Evolutionary conservation across 2,329 filamentous ascomycete genomes (phyloP), one percentile per base, ranked within the genome.

Genomic region (Xylariaceae sp.): DNA sequence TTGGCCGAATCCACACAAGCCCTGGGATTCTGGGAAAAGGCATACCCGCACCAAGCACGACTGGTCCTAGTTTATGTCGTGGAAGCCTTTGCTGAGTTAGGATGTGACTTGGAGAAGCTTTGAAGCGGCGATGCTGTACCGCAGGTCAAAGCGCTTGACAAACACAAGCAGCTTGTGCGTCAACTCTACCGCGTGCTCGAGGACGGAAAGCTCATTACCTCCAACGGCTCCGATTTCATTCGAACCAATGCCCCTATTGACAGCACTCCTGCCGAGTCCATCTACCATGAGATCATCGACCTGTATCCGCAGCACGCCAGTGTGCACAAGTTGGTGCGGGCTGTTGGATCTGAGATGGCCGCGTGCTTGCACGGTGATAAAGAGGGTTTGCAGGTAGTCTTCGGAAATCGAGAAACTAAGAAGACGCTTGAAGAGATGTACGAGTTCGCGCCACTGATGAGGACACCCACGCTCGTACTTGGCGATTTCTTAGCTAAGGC

Each of bases 381-480:
- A 6, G 67, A 70, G 26, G 45, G 53, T 0, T 14, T 71, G 2
- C 51, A 65, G 46, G 11, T 69, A 1, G 6, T 69, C 3, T 71
- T 71, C 31, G 62, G 66, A 6, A 56, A 62, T 23, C 54, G 47
- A n/a, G 56, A 52, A 6, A 63, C 48, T 11, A 59, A 59, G 34
- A 59, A 63, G 41, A 56, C 53, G 11, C 56, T 70, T 4, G 60
- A 65, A 9, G 63, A 66, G 19, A 40, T 67, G 16, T 71, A 71
- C 40, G 52, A 58, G 34, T 58, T 54, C 24, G 63, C 49, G 61
- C 68, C 68, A 0, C 44, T 71, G 28, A 28, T 58, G 12, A 52
- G 39, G 8, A 51, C 51, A 1, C 37, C 44, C n/a, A 51, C 51
- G 1, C 33, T 58, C 1, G 16, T 58, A 3, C 51, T 58, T 14